These are phyloP conservation scores for Limtongozyma cylindracea DNA, from an alignment of 805 yeast genomes.

Conservation along the genomic window DNA sequence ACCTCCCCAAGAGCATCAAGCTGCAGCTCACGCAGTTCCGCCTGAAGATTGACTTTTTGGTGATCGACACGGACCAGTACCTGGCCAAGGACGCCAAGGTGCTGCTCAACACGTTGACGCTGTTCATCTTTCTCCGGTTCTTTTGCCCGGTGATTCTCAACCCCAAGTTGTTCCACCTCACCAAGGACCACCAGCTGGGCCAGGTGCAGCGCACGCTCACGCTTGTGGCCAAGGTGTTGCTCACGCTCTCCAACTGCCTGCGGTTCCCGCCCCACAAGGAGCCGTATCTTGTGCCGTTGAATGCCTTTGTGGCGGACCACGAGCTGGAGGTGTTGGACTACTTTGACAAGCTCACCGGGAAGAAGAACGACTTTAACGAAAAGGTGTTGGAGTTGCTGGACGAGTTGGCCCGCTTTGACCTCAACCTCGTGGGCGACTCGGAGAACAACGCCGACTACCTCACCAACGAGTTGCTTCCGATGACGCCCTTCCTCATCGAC, in stretches of 20 bases:
- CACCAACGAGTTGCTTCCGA: conserved; percentile 28
- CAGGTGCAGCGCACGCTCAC: conserved; percentile 57
- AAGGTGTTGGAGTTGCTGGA: conserved; percentile 29
- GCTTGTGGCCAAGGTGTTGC: conserved; percentile 50
- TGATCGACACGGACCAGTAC: conserved; percentile 24
- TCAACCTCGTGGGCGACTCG: conserved; percentile 9
- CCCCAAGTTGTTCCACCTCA: conserved; percentile 63
- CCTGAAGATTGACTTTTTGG: conserved; percentile 32
- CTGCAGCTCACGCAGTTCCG: conserved; percentile 37
- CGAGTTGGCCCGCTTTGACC: conserved; percentile 27
- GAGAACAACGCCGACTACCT: conserved; percentile 16
- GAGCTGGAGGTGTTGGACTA: conserved; percentile 36
- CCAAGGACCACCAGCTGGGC: conserved; percentile 46
- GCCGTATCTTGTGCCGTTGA: conserved; percentile 50
- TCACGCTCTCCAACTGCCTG: conserved; percentile 59
- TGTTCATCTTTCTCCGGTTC: conserved; percentile 48
- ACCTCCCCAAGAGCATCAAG: conserved; percentile 46
- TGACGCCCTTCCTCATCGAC: conserved; percentile 45
- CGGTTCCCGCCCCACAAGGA: conserved; percentile 60
- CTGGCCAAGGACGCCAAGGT: too few relatives aligned
- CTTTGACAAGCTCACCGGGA: conserved; percentile 44
- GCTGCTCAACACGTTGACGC: conserved; percentile 52
- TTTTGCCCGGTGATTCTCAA: conserved; percentile 82
- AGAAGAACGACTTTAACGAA: conserved; percentile 39
- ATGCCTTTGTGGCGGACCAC: conserved; percentile 35